These are phyloP conservation scores for Ganoderma resinaceum DNA, from an alignment of 1,284 basidiomycete species.

Conservation along the genomic window DNA sequence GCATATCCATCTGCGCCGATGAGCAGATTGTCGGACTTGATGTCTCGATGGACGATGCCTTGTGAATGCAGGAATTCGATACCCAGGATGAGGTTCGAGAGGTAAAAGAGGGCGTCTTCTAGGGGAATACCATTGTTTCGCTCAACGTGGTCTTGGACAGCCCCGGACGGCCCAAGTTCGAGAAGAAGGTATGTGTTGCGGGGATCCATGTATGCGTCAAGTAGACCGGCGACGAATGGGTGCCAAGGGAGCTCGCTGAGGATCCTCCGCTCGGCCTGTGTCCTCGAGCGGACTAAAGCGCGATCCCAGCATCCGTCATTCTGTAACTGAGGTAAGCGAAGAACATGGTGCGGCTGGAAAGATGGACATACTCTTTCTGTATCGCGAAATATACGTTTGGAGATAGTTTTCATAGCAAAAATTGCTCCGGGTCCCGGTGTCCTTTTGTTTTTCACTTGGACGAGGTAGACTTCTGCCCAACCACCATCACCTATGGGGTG, in stretches of 20 bases:
- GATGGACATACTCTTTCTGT: constrained; percentile 38
- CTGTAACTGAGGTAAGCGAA: constrained; percentile 1
- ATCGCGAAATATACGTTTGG: constrained; percentile 41
- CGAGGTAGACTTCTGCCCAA: constrained; percentile 46
- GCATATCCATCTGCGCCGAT: constrained; percentile 68
- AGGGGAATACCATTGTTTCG: constrained; percentile 42
- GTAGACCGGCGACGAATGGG: constrained; percentile 54
- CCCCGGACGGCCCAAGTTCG: constrained; percentile 54
- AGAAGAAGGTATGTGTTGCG: constrained; percentile 55
- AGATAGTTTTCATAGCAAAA: constrained; percentile 52
- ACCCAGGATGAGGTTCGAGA: constrained; percentile 68
- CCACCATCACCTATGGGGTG: constrained; percentile 19
- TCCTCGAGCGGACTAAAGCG: constrained; percentile 28
- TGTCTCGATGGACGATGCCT: constrained; percentile 83
- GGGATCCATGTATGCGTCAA: constrained; percentile 52
- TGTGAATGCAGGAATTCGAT: constrained; percentile 77
- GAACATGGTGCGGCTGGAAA: background rate
- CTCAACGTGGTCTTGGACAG: constrained; percentile 47
- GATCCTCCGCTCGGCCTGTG: constrained; percentile 48
- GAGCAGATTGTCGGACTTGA: constrained; percentile 88
- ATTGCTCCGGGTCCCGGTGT: constrained; percentile 40
- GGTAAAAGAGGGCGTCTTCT: constrained; percentile 53
- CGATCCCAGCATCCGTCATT: constrained; percentile 16
- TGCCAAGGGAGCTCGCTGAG: constrained; percentile 56
- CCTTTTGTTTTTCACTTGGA: constrained; percentile 36